These are phyloP conservation scores for Chytriomyces confervae DNA, from an alignment of 192 early-diverging fungal genomes.

Conservation along the genomic window DNA sequence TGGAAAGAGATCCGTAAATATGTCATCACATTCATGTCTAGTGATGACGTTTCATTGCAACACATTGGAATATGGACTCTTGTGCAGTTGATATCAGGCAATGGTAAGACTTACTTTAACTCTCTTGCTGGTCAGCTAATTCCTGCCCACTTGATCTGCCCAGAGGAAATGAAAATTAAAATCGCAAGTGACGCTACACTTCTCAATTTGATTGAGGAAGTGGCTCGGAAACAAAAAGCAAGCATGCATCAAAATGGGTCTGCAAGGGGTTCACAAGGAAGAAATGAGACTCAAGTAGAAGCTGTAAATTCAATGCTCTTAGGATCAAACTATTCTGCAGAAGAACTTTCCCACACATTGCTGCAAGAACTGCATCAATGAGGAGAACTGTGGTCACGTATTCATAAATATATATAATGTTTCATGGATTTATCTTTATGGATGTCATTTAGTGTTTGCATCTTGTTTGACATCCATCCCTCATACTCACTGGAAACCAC, in stretches of 20 bases:
- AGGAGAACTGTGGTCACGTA: too few relatives aligned
- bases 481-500: too few relatives aligned
- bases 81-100: slow-evolving; percentile 67
- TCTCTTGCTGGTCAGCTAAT: not conserved
- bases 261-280: not conserved
- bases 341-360: slow-evolving; percentile 14
- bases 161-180: slow-evolving; percentile 13
- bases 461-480: too few relatives aligned
- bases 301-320: not conserved
- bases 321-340: not conserved
- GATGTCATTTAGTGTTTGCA: too few relatives aligned
- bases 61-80: slow-evolving; percentile 89
- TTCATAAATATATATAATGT: too few relatives aligned
- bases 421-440: too few relatives aligned
- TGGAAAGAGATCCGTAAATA: slow-evolving; percentile 71
- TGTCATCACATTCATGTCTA: slow-evolving; percentile 75
- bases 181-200: slow-evolving; percentile 3
- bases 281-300: not conserved
- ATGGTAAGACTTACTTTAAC: slow-evolving; percentile 16
- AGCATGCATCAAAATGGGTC: too few relatives aligned
- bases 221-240: not conserved
- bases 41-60: slow-evolving; percentile 70
- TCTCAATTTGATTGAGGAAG: slow-evolving; percentile 4
- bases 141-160: not conserved
- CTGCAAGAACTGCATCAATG: not conserved